Evolutionary conservation across 2,329 filamentous ascomycete species (phyloP).

Genomic region (Fusarium nurragi): DNA sequence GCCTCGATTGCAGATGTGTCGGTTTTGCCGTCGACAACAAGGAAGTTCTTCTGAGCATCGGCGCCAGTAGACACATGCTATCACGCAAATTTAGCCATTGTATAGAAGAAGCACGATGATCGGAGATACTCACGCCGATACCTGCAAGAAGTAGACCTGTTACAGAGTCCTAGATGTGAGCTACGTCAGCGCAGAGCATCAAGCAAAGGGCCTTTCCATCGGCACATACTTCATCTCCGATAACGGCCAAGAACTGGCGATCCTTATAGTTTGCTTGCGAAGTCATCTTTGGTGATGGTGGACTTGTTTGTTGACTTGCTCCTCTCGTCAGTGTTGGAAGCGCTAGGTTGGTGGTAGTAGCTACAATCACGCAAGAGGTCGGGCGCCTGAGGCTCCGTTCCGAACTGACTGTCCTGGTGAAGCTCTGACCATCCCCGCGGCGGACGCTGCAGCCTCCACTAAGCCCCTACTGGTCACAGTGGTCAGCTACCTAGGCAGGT

Average conservation of each 20-base stretch:
- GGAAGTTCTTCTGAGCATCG: slow-evolving; percentile 95
- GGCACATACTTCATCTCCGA: slow-evolving; percentile 85
- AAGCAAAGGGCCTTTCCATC: slow-evolving; percentile 5
- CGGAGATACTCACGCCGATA: slow-evolving; percentile 74
- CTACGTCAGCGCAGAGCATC: slow-evolving; percentile 42
- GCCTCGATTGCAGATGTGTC: slow-evolving; percentile 87
- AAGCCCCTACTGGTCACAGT: slow-evolving; percentile 20
- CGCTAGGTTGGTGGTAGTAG: slow-evolving; percentile 18
- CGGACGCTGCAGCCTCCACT: slow-evolving; percentile 17
- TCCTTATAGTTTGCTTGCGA: slow-evolving; percentile 75
- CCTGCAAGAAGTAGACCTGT: slow-evolving; percentile 95
- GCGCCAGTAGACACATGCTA: slow-evolving; percentile 92
- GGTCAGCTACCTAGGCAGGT: slow-evolving; percentile 35
- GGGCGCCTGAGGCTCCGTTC: slow-evolving; percentile 43
- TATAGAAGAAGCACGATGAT: neutral
- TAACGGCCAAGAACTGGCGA: slow-evolving; percentile 95
- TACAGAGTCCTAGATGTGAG: slow-evolving; percentile 79
- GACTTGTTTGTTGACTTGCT: slow-evolving; percentile 15
- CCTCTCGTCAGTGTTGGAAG: slow-evolving; percentile 28
- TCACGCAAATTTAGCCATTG: neutral
- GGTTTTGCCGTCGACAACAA: slow-evolving; percentile 95
- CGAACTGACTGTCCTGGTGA: slow-evolving; percentile 21
- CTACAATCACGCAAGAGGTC: slow-evolving; percentile 15
- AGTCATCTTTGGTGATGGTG: slow-evolving; percentile 52
- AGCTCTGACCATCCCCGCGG: slow-evolving; percentile 46